Base-by-base conservation (phyloP, 2,329 filamentous ascomycete species). In the Pseudocercospora fuligena region DNA sequence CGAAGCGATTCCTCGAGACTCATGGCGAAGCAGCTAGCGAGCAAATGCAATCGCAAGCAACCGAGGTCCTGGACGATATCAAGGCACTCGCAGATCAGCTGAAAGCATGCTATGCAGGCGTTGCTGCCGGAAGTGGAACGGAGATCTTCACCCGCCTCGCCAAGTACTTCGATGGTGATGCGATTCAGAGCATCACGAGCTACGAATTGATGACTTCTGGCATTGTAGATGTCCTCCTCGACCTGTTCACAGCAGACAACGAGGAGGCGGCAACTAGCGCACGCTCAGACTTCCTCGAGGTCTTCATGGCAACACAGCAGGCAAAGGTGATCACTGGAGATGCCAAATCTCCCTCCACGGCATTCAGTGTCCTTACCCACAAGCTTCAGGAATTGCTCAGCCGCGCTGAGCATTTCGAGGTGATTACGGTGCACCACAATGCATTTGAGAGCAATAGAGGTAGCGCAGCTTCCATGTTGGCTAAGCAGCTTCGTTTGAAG, bases 331-430 rank as follows among this genome's bases (percentile, higher is more conserved):
- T 87, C 76, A 89, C 88, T 16, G 86, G 87, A 4, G 88, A 85
- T 36, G 85, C 85, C 12, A 88, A 91, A 63, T 91, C 90, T 11
- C 89, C 92, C 2, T 86, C 89, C 0, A 97, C 94, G 0, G 90
- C 93, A 0, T 97, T 98, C 78, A 95, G 93, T 75, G 88, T 97
- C 61, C 85, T 99, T 78, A 90, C 97, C 47, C 91, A 94, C 78
- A 99, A 99, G 79, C 84, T 99, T 33, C 95, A 99, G 80, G 95
- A 99, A 81, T 83, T 99, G 65, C 87, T 99, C 64, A 99, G 95
- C 83, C 90, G 95, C 72, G 96, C 94, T 36, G 95, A 99, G 82
- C 94, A 98, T 82, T 99, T 98, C 74, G 95, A 99, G 77, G 94
- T 99, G 53, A 88, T 97, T 68, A 99, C 95, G 7, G 94, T 98